Evolutionary conservation across 768 basidiomycete species (phyloP), one percentile per base, ranked within the genome.

Genomic region (Cystofilobasidium capitatum): DNA sequence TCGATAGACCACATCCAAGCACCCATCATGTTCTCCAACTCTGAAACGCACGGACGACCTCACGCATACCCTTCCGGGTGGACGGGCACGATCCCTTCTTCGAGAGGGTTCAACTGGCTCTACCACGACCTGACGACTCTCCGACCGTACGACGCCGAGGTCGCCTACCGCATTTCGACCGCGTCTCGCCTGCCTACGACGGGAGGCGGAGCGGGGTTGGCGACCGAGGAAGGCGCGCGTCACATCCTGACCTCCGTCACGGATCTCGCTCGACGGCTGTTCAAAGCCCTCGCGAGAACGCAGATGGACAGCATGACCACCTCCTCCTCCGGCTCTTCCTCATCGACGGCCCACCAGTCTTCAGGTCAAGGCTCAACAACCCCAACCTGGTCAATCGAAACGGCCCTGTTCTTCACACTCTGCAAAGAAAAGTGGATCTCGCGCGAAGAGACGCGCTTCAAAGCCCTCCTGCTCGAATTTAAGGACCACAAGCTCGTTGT

Each of bases 51-150:
- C 42, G 69, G 73, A 2, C 69, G 69, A 12, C 72, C 71, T 14
- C 74, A 75, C 59, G 36, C 22, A 12, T 74, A 73, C 65, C 22
- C 64, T 1, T 9, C 62, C 4, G 71, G 36, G 14, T 36, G 35
- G 44, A 10, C 22, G 29, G 36, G 20, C 55, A 31, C 33, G 10
- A 29, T 68, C 20, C 70, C 71, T 1, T 29, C 71, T 12, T 39
- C 62, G 16, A 60, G 74, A 57, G 75, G 76, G 1, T 78, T 76
- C 74, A 74, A 76, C 62, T 78, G 74, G 73, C 64, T 75, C 14
- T 76, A 89, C 85, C 90, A 97, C 77, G 90, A 94, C 76, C 76
- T 91, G 29, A 90, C 91, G 4, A 96, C 94, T 1, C 86, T 92
- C 71, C 79, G 78, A 20, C 80, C 88, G 1, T 96, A 93, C 79